Percentiles rank a stretch among this genome's conserved stretches.
Conservation (phyloP, 2,329 filamentous ascomycete genomes). For the Pestalotiopsis sp. region DNA sequence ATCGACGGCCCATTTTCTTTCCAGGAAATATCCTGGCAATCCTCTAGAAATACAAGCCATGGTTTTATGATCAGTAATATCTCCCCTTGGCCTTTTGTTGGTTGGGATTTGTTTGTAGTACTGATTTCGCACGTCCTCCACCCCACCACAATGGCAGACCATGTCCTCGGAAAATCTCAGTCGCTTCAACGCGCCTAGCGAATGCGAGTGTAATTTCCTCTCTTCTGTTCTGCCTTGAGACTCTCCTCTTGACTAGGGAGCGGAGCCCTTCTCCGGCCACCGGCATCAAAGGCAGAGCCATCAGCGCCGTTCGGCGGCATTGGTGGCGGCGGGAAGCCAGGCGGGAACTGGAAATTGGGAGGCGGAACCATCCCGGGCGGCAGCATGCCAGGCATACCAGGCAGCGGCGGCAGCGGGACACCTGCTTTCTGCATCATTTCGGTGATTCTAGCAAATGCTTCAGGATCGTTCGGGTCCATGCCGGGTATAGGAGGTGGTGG, state of each 20-base stretch:
- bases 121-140: background rate
- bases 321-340: slow-evolving; percentile 45
- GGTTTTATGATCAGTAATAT: background rate
- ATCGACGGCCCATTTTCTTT: slow-evolving; percentile 2
- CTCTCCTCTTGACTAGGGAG: slow-evolving; percentile 85
- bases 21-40: slow-evolving; percentile 1
- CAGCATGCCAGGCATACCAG: slow-evolving; percentile 51
- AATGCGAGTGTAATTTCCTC: slow-evolving; percentile 61
- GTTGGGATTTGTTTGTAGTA: background rate
- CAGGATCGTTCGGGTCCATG: slow-evolving; percentile 61
- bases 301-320: slow-evolving; percentile 31
- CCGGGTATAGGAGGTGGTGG: slow-evolving; percentile 49
- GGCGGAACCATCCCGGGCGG: slow-evolving; percentile 52
- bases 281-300: slow-evolving; percentile 15
- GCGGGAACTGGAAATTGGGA: slow-evolving; percentile 42
- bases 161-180: background rate
- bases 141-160: background rate
- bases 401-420: slow-evolving; percentile 60
- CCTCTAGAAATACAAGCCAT: slow-evolving; percentile 6
- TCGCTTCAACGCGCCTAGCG: slow-evolving; percentile 35
- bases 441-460: slow-evolving; percentile 62
- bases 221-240: slow-evolving; percentile 74
- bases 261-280: slow-evolving; percentile 61
- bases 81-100: background rate
- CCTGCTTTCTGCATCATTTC: slow-evolving; percentile 69